These are phyloP conservation scores for Limnomonas spitsbergensis DNA, from an alignment of 139 green algal genomes.

Conservation along the genomic window DNA sequence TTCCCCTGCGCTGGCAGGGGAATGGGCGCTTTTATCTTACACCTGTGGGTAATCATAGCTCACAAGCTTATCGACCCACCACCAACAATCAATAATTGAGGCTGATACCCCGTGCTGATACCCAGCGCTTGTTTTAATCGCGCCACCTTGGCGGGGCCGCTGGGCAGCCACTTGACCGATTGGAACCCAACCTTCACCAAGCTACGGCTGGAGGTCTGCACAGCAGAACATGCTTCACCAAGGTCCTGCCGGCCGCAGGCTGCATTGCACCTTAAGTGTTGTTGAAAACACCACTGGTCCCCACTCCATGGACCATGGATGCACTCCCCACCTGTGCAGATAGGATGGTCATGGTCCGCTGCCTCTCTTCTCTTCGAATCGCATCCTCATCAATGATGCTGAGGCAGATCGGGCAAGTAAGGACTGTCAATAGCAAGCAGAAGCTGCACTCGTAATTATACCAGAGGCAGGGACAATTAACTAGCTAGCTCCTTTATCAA, in stretches of 20 bases:
- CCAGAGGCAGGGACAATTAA: not conserved
- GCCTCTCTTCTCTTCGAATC: not conserved
- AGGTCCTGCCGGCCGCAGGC: too few species aligned
- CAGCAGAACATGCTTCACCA: not conserved
- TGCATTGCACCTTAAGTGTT: not conserved
- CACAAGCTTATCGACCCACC: too few species aligned
- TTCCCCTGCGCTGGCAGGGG: too few species aligned
- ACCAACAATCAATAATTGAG: too few species aligned
- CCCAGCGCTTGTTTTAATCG: too few species aligned
- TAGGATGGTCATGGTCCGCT: not conserved
- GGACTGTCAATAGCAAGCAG: not conserved
- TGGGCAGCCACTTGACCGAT: too few species aligned
- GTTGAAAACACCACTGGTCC: not conserved
- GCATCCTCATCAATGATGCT: slow-evolving; percentile 5
- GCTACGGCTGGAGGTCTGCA: not conserved
- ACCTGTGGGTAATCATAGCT: too few species aligned
- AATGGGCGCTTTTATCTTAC: too few species aligned
- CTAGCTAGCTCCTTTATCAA: not conserved
- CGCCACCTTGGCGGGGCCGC: too few species aligned
- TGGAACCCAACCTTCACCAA: too few species aligned
- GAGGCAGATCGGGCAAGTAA: not conserved
- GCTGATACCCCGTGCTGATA: too few species aligned
- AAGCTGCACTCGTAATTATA: not conserved
- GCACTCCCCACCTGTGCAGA: slow-evolving; percentile 1
- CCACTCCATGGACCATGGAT: too few species aligned